Percentiles rank a stretch among this genome's conserved stretches.
These are phyloP conservation scores for Darksidea phi DNA, from an alignment of 495 filamentous ascomycete genomes.

Conservation along the genomic window DNA sequence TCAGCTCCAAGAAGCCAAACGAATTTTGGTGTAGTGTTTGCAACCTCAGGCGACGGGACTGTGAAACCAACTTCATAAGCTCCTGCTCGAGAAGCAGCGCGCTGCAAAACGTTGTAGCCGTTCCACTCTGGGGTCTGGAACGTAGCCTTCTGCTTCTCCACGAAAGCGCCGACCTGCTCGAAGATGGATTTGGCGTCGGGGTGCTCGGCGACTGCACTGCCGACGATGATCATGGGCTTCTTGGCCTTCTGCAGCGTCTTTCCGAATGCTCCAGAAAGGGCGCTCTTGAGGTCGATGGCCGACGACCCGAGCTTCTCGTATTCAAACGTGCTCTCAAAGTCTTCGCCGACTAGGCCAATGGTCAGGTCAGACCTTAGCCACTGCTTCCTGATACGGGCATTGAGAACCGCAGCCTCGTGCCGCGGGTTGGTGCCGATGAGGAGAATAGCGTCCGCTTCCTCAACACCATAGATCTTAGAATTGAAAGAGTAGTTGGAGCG, in stretches of 20 bases:
- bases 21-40: conserved; percentile 83
- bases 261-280: conserved; percentile 81
- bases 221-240: conserved; percentile 92
- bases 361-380: conserved; percentile 94
- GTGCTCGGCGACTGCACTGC: conserved; percentile 86
- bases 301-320: conserved; percentile 83
- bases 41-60: conserved; percentile 71
- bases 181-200: conserved; percentile 87
- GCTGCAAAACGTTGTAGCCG: conserved; percentile 94
- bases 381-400: conserved; percentile 95
- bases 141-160: conserved; percentile 85
- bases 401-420: conserved; percentile 89
- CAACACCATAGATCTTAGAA: conserved; percentile 86
- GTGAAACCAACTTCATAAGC: conserved; percentile 96
- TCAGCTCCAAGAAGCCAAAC: conserved; percentile 96
- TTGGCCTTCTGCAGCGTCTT: conserved; percentile 86
- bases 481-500: conserved; percentile 96
- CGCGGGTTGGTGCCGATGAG: conserved; percentile 92
- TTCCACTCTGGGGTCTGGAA: conserved; percentile 92
- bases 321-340: conserved; percentile 89
- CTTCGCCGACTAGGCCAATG: conserved; percentile 85
- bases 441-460: conserved; percentile 89
- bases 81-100: conserved; percentile 83
- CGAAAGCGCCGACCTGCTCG: conserved; percentile 80
- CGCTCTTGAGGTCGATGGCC: conserved; percentile 73